phyloP scores from a whole-genome alignment of 1,284 basidiomycete genomes.

The Paramarasmius palmivorus region DNA sequence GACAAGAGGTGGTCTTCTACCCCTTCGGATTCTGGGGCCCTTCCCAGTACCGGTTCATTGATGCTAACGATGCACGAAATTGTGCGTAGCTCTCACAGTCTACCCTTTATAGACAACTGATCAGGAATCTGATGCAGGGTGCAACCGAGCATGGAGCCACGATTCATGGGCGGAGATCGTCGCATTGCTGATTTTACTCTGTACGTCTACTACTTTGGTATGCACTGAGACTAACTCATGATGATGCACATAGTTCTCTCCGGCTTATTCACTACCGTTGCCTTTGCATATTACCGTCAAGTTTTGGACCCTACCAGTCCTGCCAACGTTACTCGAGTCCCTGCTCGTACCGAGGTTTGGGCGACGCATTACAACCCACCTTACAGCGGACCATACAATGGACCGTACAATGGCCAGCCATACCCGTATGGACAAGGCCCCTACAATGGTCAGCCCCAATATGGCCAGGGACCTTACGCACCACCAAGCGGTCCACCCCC shows the following conservation, averaged over 20 bases:
- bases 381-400: conserved; percentile 16
- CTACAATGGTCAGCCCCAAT: conserved; percentile 9
- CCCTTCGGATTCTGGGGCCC: conserved; percentile 48
- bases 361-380: conserved; percentile 15
- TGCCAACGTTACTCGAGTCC: conserved; percentile 20
- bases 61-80: conserved; percentile 34
- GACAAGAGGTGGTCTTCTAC: conserved; percentile 31
- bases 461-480: conserved; percentile 1
- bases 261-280: conserved; percentile 57
- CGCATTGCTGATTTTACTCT: conserved; percentile 52
- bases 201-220: conserved; percentile 31
- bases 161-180: conserved; percentile 65
- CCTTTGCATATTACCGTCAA: conserved; percentile 73
- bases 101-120: neutral
- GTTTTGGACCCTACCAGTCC: conserved; percentile 58
- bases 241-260: conserved; percentile 42
- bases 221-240: conserved; percentile 3
- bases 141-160: conserved; percentile 53
- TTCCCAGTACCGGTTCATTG: conserved; percentile 32
- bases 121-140: conserved; percentile 41
- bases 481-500: conserved; percentile 1
- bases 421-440: conserved; percentile 10
- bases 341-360: conserved; percentile 4
- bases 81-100: conserved; percentile 40
- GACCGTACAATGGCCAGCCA: neutral